Evolutionary conservation across 345 rosid genomes (phyloP), one percentile per base, ranked within the genome.

Genomic region (Gossypium raimondii): DNA sequence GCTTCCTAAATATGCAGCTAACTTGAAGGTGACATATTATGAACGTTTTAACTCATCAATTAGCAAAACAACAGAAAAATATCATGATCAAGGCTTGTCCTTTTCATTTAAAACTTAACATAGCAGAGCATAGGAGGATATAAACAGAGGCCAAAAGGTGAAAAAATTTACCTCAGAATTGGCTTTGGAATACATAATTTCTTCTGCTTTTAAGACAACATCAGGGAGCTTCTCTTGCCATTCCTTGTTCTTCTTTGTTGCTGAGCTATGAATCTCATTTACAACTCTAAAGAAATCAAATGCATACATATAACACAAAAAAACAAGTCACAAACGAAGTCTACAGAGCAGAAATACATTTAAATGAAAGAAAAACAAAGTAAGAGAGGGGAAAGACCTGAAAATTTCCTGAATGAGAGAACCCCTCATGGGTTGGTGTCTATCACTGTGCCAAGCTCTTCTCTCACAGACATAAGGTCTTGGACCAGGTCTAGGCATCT

Each of bases 371-470:
- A 55, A 47, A 58, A 2, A 20, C 10, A 38, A 63, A 59, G 53
- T 3, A 18, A 61, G 16, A 45, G 16, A 3, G 17, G 63, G 25
- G 24, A 9, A 3, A 68, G 1, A 90, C 94, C 94, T 85, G 87
- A 88, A 86, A 76, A 90, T 87, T 59, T 88, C 89, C 76, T 85
- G 89, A 74, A 90, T 90, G 77, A 88, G 83, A 64, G 94, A 88
- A 44, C 94, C 94, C 73, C 91, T 84, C 64, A 87, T 86, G 86
- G 94, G 94, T 11, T 84, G 89, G 82, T 88, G 92, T 73, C 92
- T 88, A 53, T 90, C 92, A 73, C 94, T 90, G 74, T 88, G 89
- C 92, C 92, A 88, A 67, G 92, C 92, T 85, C 88, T 84, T 67
- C 89, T 84, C 44, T 87, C 89, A 80, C 91, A 90, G 57, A 86